Percentiles rank a stretch among this genome's conserved stretches.
Conservation (phyloP, 2,329 filamentous ascomycete species). For the Nakataea oryzae region DNA sequence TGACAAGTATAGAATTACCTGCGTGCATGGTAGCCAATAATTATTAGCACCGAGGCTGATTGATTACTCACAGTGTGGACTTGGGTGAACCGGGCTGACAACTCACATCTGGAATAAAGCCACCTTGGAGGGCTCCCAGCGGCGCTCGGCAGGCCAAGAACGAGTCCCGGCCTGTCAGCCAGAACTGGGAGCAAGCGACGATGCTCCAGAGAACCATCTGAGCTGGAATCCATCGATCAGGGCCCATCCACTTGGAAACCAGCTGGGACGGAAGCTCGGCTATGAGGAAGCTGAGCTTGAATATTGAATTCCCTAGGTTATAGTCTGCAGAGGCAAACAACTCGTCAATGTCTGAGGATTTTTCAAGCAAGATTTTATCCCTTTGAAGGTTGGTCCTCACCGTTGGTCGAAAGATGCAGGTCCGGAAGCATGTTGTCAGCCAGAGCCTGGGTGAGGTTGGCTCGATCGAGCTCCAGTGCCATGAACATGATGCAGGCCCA, state of each 20-base stretch:
- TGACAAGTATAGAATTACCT: conserved; percentile 29
- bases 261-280: conserved; percentile 53
- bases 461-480: conserved; percentile 37
- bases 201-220: conserved; percentile 47
- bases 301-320: conserved; percentile 38
- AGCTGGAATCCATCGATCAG: conserved; percentile 49
- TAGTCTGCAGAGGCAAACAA: conserved; percentile 20
- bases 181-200: conserved; percentile 37
- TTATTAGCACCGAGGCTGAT: no score
- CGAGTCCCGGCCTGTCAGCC: conserved; percentile 23
- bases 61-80: no score
- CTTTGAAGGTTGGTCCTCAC: conserved; percentile 13
- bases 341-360: not conserved
- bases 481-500: conserved; percentile 39
- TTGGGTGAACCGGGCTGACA: not conserved
- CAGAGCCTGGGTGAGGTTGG: conserved; percentile 34
- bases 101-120: conserved; percentile 32
- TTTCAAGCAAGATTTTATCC: not conserved
- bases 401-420: conserved; percentile 30
- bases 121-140: conserved; percentile 31
- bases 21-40: not conserved
- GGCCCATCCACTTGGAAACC: conserved; percentile 45
- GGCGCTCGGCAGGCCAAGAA: conserved; percentile 27
- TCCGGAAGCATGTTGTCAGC: conserved; percentile 36
- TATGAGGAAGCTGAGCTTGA: conserved; percentile 35